Conservation (phyloP, 1,139 yeast genomes). For the Blastobotrys arbuscula region DNA sequence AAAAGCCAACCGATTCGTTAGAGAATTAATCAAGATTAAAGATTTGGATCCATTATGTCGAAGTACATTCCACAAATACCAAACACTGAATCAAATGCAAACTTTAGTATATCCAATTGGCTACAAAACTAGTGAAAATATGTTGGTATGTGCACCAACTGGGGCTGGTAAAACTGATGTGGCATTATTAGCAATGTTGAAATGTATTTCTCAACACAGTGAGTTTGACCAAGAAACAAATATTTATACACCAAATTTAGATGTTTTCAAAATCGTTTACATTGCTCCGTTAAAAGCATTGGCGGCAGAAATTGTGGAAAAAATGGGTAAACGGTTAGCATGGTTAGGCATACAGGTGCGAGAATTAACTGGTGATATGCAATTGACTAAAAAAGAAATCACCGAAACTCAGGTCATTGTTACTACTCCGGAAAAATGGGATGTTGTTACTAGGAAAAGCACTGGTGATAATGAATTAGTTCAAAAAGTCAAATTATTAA, state of each 20-base stretch:
- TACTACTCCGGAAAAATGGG: slow-evolving; percentile 99
- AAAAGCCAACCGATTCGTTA: slow-evolving; percentile 43
- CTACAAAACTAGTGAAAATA: slow-evolving; percentile 86
- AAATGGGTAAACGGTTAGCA: slow-evolving; percentile 67
- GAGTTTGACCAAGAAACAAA: slow-evolving; percentile 41
- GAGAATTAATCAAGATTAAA: slow-evolving; percentile 47
- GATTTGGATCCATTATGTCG: slow-evolving; percentile 73
- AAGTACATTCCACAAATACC: slow-evolving; percentile 78
- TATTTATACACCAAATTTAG: slow-evolving; percentile 61
- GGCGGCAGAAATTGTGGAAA: slow-evolving; percentile 96
- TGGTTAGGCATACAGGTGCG: slow-evolving; percentile 85
- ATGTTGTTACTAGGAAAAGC: slow-evolving; percentile 89
- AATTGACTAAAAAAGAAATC: slow-evolving; percentile 77
- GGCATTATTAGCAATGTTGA: slow-evolving; percentile 77
- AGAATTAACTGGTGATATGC: slow-evolving; percentile 97
- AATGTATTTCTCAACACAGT: slow-evolving; percentile 70
- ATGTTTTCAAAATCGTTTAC: slow-evolving; percentile 83
- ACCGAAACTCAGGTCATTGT: slow-evolving; percentile 83
- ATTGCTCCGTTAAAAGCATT: slow-evolving; percentile 95
- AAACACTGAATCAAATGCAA: slow-evolving; percentile 80
- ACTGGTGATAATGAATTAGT: slow-evolving; percentile 82
- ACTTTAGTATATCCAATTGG: slow-evolving; percentile 90
- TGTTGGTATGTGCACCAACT: slow-evolving; percentile 98
- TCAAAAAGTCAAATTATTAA: slow-evolving; percentile 73
- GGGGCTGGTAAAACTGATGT: slow-evolving; percentile 99